Percentiles rank a stretch among this genome's conserved stretches.
These are phyloP conservation scores for Pythium volutum DNA, from an alignment of 352 stramenopile species.

Conservation along the genomic window DNA sequence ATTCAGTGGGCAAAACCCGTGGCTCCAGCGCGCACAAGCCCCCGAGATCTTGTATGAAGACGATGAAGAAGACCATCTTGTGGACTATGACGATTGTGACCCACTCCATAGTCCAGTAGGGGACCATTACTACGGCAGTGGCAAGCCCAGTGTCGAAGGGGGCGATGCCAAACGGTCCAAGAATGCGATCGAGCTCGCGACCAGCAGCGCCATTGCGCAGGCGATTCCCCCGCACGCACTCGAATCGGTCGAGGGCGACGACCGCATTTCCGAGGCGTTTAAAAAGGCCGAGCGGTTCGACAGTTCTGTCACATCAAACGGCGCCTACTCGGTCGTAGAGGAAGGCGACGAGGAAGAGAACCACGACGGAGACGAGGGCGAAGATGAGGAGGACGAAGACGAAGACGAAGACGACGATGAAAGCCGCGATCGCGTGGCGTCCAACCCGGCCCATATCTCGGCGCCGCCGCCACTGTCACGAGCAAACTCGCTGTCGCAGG, in stretches of 20 bases:
- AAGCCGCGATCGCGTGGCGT: constrained; percentile 52
- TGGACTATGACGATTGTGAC: neutral
- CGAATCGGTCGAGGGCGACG: constrained; percentile 23
- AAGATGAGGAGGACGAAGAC: constrained; percentile 30
- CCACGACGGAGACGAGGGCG: constrained; percentile 19
- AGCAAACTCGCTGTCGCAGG: constrained; percentile 35
- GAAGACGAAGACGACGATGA: constrained; percentile 38
- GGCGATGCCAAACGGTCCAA: constrained; percentile 18
- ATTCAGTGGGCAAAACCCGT: constrained; percentile 40
- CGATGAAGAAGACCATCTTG: constrained; percentile 1
- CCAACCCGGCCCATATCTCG: constrained; percentile 29
- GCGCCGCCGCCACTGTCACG: constrained; percentile 5
- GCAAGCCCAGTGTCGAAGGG: neutral
- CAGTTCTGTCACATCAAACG: constrained; percentile 4
- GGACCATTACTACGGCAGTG: neutral
- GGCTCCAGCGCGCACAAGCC: constrained; percentile 41
- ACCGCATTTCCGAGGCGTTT: constrained; percentile 22
- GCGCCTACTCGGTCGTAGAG: constrained; percentile 1
- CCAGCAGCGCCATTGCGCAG: constrained; percentile 70
- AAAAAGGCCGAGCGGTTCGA: constrained; percentile 14
- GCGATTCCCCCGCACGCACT: constrained; percentile 49
- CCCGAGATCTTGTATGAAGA: constrained; percentile 7
- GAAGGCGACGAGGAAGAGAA: constrained; percentile 34
- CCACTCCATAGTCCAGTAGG: constrained; percentile 1
- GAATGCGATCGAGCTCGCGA: constrained; percentile 73